These are phyloP conservation scores for Parachlorella kessleri DNA, from an alignment of 139 green algal genomes.

Conservation along the genomic window DNA sequence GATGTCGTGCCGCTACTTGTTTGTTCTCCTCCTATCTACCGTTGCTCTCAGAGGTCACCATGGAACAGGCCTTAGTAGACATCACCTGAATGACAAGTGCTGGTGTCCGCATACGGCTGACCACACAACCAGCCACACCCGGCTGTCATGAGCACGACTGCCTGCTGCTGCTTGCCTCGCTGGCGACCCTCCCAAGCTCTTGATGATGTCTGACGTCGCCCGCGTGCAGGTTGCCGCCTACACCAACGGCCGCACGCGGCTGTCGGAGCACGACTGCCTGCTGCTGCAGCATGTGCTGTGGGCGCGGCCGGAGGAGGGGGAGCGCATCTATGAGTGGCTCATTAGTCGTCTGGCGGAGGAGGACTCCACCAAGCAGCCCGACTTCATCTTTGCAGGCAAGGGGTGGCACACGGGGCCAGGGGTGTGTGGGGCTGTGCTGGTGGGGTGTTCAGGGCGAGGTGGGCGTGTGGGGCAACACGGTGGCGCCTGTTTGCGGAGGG, in stretches of 20 bases:
- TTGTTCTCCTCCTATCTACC: too few relatives aligned
- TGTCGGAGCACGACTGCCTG: constrained; percentile 73
- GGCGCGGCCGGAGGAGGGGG: constrained; percentile 63
- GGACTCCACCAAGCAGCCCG: background rate
- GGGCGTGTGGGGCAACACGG: background rate
- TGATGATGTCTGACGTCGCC: too few relatives aligned
- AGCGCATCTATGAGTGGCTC: constrained; percentile 47
- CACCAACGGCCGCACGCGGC: constrained; percentile 21
- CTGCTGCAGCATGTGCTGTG: constrained; percentile 76
- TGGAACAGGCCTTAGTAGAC: too few relatives aligned
- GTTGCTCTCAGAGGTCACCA: too few relatives aligned
- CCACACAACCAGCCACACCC: too few relatives aligned
- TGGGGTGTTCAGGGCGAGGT: background rate
- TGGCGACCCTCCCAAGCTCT: too few relatives aligned
- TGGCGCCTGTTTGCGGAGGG: background rate
- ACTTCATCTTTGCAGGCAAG: background rate
- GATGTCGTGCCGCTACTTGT: too few relatives aligned
- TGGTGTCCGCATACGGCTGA: too few relatives aligned
- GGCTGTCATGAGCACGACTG: too few relatives aligned
- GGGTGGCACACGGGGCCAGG: too few relatives aligned
- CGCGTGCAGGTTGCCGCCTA: constrained; percentile 58
- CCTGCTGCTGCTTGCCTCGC: too few relatives aligned
- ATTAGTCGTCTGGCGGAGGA: background rate
- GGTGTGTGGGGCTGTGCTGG: background rate
- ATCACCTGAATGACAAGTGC: too few relatives aligned